phyloP scores from a whole-genome alignment of 345 rosid species.

The Punica granatum region DNA sequence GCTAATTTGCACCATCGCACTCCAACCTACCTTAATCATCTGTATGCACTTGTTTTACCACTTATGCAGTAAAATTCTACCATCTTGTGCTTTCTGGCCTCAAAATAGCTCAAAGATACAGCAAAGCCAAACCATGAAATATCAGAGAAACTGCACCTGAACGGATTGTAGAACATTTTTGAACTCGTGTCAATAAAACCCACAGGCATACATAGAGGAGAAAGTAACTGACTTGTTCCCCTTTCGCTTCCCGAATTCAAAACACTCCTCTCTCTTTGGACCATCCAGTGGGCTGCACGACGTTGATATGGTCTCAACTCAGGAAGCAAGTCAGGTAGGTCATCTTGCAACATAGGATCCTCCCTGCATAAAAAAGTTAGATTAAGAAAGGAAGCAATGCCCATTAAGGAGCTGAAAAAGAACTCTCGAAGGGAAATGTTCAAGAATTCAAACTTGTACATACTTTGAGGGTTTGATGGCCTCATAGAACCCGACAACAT shows the following conservation, averaged over 20 bases:
- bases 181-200: conserved; percentile 56
- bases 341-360: conserved; percentile 55
- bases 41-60: neutral
- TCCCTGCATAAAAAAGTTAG: conserved; percentile 33
- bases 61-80: neutral
- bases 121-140: neutral
- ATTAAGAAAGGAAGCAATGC: neutral
- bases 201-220: conserved; percentile 62
- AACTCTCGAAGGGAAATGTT: neutral
- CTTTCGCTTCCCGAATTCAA: conserved; percentile 23
- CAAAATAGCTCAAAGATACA: neutral
- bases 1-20: neutral
- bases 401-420: neutral
- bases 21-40: neutral
- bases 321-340: conserved; percentile 63
- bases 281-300: conserved; percentile 96
- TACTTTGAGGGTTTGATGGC: conserved; percentile 93
- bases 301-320: conserved; percentile 85
- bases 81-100: neutral
- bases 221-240: conserved; percentile 39
- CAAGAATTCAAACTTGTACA: conserved; percentile 20
- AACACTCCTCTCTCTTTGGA: conserved; percentile 70
- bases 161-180: conserved; percentile 88
- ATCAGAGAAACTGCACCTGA: conserved; percentile 47
- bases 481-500: conserved; percentile 82